A percentile compares a stretch with the other conserved stretches of the same genome.
These are phyloP conservation scores for Trichophyton benhamiae DNA, from an alignment of 2,329 filamentous ascomycete species.

Conservation along the genomic window DNA sequence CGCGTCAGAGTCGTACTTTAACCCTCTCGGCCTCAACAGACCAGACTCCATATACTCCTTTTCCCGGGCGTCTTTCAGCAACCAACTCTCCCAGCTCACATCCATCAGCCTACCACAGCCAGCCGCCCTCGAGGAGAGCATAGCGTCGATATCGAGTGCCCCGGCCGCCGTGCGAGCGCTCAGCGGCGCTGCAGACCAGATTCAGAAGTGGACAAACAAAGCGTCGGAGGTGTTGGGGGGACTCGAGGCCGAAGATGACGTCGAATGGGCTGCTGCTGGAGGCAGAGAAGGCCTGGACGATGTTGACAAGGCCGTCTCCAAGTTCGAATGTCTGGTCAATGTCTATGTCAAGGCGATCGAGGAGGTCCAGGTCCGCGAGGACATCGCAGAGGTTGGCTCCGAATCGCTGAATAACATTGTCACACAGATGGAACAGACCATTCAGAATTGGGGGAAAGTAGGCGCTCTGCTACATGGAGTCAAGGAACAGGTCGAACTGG, in stretches of 20 bases:
- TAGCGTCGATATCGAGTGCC: slow-evolving; percentile 73
- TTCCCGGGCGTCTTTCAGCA: slow-evolving; percentile 81
- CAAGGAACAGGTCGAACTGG: slow-evolving; percentile 84
- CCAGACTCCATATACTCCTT: slow-evolving; percentile 87
- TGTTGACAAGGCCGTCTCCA: slow-evolving; percentile 57
- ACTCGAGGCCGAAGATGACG: slow-evolving; percentile 88
- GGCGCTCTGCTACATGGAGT: slow-evolving; percentile 63
- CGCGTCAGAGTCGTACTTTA: slow-evolving; percentile 32
- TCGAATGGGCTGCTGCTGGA: slow-evolving; percentile 88
- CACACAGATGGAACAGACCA: slow-evolving; percentile 75
- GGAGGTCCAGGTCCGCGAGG: slow-evolving; percentile 64
- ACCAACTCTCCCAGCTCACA: slow-evolving; percentile 82
- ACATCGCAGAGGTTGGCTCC: slow-evolving; percentile 59
- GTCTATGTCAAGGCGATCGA: slow-evolving; percentile 94
- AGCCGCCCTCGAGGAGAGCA: slow-evolving; percentile 66
- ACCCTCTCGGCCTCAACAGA: slow-evolving; percentile 41
- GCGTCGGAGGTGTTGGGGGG: slow-evolving; percentile 79
- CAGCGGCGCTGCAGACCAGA: slow-evolving; percentile 80
- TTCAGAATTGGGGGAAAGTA: slow-evolving; percentile 74
- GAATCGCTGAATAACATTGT: slow-evolving; percentile 65
- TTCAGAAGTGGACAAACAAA: slow-evolving; percentile 85
- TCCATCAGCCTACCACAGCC: slow-evolving; percentile 81
- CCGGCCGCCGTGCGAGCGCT: slow-evolving; percentile 72
- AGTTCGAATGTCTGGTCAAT: slow-evolving; percentile 80
- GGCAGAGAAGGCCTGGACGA: slow-evolving; percentile 47